Evolutionary conservation across 495 filamentous ascomycete species (phyloP), one percentile per base, ranked within the genome.

Genomic region (Penicillium macrosclerotiorum): DNA sequence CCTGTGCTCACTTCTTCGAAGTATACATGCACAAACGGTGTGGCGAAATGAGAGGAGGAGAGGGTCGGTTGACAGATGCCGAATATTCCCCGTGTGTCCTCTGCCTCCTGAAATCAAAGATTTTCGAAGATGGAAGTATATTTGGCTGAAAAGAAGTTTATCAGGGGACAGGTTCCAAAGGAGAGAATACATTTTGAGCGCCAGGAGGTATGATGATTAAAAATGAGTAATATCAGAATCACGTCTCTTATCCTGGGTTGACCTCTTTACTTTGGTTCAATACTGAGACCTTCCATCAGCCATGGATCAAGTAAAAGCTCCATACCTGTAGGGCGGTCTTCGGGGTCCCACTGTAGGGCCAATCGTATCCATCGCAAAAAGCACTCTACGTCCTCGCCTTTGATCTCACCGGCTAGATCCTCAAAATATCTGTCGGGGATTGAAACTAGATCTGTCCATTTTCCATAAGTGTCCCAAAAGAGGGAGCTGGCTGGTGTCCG

Each of bases 11-110:
- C 82, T 1, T 60, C 26, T 2, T 78, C 77, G 0, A 84, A 83
- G 36, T 67, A 81, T 16, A 67, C 55, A 42, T 87, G 84, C 2
- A 87, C 56, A 54, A 86, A 86, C 4, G 62, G 62, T 5, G 81
- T 76, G 2, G 65, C 55, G 1, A 77, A 77, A 14, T 78, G 64
- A 37, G 54, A 23, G 38, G 57, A 42, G 0, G 78, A 71, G 4
- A 79, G 30, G n/a, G n/a, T 12, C 24, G 38, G 16, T 41, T 8
- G 12, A 19, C 1, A 13, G 13, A 22, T 7, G 38, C 24, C 25
- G 30, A 13, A 5, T 29, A 18, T 26, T 41, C 38, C 24, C n/a
- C n/a, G n/a, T n/a, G n/a, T n/a, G n/a, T n/a, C n/a, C n/a, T n/a
- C n/a, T n/a, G n/a, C n/a, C n/a, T n/a, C n/a, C n/a, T n/a, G n/a